These are phyloP conservation scores for Cyberlindnera americana DNA, from an alignment of 805 yeast genomes.

Conservation along the genomic window DNA sequence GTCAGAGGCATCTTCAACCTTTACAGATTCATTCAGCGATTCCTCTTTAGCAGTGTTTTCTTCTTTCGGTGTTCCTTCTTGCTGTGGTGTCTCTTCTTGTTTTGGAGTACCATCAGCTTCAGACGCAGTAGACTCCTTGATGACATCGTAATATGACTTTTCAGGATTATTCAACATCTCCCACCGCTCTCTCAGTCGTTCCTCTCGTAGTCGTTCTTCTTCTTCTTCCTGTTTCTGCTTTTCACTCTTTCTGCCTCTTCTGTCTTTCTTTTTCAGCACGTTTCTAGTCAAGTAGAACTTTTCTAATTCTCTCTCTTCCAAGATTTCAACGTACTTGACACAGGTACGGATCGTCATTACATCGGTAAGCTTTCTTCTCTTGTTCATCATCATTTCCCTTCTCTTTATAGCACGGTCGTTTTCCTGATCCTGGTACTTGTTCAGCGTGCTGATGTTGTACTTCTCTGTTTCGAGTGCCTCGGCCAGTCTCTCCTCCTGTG, in stretches of 20 bases:
- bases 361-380: constrained; percentile 56
- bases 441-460: constrained; percentile 67
- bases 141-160: constrained; percentile 2
- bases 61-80: not conserved
- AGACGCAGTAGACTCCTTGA: not conserved
- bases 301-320: constrained; percentile 55
- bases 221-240: constrained; percentile 38
- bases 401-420: constrained; percentile 73
- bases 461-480: constrained; percentile 87
- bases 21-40: not conserved
- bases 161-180: constrained; percentile 21
- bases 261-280: constrained; percentile 40
- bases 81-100: not conserved
- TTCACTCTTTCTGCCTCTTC: constrained; percentile 40
- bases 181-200: constrained; percentile 28
- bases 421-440: constrained; percentile 81
- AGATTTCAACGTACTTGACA: constrained; percentile 54
- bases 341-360: constrained; percentile 51
- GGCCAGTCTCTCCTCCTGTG: constrained; percentile 45
- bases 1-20: not conserved
- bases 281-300: constrained; percentile 38
- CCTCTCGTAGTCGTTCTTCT: constrained; percentile 29
- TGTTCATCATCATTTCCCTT: constrained; percentile 65
- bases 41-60: not conserved
- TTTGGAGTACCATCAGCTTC: not conserved